phyloP scores from a whole-genome alignment of 2,329 filamentous ascomycete genomes.

The Phialophora macrospora region DNA sequence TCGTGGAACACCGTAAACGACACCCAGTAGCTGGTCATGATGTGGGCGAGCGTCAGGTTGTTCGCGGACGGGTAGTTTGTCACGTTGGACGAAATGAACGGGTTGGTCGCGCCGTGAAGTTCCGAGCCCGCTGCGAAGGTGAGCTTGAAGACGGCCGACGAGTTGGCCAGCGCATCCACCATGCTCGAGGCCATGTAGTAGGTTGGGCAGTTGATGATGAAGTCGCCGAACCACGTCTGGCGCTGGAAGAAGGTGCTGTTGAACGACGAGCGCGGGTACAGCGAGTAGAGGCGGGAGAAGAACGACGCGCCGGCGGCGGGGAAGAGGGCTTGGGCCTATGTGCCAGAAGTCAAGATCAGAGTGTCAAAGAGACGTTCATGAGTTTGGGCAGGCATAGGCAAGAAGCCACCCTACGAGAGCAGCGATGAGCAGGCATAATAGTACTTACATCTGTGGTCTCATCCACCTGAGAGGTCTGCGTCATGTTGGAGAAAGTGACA shows the following conservation, averaged over 20 bases:
- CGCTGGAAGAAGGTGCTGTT: conserved; percentile 44
- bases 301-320: conserved; percentile 44
- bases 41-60: conserved; percentile 44
- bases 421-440: not conserved
- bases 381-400: not conserved
- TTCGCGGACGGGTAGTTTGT: conserved; percentile 32
- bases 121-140: conserved; percentile 45
- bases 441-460: conserved; percentile 40
- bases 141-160: conserved; percentile 40
- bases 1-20: conserved; percentile 45
- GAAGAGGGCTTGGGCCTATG: conserved; percentile 41
- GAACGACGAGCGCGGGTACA: conserved; percentile 45
- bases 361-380: not conserved
- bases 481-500: conserved; percentile 43
- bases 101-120: conserved; percentile 42
- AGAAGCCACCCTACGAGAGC: not conserved
- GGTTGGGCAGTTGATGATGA: conserved; percentile 48
- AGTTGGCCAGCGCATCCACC: conserved; percentile 31
- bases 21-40: conserved; percentile 45
- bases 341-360: not conserved
- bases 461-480: conserved; percentile 40
- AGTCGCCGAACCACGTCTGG: conserved; percentile 50
- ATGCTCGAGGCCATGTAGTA: conserved; percentile 28
- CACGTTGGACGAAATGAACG: conserved; percentile 38
- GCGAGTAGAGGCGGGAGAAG: conserved; percentile 50